Percentiles rank a stretch among this genome's conserved stretches.
Conservation (phyloP, 2,329 filamentous ascomycete species). For the Trichoderma cornu-damae region DNA sequence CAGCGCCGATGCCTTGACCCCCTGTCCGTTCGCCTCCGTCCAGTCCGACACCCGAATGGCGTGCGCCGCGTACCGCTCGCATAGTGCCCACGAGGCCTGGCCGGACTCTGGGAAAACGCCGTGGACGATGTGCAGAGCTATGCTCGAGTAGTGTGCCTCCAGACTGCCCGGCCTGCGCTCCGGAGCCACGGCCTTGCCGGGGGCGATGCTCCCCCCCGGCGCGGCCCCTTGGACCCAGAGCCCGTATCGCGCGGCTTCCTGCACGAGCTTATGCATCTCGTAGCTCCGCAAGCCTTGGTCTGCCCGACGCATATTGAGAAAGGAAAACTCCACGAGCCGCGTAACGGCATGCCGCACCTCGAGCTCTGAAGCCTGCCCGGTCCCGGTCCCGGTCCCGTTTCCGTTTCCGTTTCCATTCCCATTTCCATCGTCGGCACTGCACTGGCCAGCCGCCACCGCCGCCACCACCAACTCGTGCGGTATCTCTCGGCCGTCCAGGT, state of each 20-base stretch:
- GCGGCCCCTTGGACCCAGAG: neutral
- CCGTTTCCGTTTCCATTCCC: neutral
- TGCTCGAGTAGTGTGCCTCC: neutral
- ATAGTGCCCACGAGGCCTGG: neutral
- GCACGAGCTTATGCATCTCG: neutral
- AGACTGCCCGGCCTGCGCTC: neutral
- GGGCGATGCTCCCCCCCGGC: neutral
- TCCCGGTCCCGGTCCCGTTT: too few species aligned
- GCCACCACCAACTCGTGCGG: constrained; percentile 25
- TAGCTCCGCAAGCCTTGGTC: neutral
- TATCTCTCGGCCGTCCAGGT: constrained; percentile 31
- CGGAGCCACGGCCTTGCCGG: neutral
- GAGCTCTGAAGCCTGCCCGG: neutral
- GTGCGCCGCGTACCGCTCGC: neutral
- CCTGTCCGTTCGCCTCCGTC: neutral
- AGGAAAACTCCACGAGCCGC: neutral
- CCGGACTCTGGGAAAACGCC: neutral
- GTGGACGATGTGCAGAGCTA: neutral
- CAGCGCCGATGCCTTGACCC: neutral
- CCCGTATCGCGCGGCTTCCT: neutral
- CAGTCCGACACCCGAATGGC: neutral
- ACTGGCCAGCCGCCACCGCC: neutral
- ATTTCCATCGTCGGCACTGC: neutral
- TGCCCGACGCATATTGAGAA: neutral
- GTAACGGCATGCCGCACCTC: neutral